Evolutionary conservation across 2,329 filamentous ascomycete genomes (phyloP).

Genomic region (Tolypocladium inflatum): DNA sequence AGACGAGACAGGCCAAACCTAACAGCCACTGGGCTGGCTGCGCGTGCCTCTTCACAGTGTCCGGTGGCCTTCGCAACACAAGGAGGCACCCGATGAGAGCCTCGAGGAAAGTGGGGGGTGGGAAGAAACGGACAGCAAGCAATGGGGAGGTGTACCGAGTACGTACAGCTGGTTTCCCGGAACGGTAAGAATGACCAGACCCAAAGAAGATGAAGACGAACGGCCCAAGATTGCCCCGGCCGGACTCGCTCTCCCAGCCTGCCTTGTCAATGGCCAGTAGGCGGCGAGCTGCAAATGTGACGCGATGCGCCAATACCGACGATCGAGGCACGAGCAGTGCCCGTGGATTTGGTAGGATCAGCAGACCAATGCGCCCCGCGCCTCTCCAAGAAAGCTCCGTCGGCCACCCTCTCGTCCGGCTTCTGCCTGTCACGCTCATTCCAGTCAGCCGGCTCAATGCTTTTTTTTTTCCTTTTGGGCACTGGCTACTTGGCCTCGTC

Average conservation of each 20-base stretch:
- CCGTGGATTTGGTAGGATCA: slow-evolving; percentile 1
- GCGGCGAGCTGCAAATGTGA: background rate
- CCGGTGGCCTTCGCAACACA: background rate
- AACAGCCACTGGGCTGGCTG: background rate
- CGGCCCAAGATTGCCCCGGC: background rate
- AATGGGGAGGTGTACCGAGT: background rate
- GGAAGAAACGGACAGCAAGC: background rate
- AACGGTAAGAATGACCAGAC: background rate
- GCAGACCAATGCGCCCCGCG: background rate
- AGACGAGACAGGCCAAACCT: background rate
- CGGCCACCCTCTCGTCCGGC: background rate
- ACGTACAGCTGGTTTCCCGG: background rate
- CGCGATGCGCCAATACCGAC: background rate
- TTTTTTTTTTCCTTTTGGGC: background rate
- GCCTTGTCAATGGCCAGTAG: background rate
- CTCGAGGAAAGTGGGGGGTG: background rate
- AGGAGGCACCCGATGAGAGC: background rate
- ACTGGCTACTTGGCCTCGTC: background rate
- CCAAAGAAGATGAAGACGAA: background rate
- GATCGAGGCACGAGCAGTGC: background rate
- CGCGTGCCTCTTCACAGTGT: background rate
- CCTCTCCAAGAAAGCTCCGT: background rate
- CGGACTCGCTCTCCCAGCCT: background rate
- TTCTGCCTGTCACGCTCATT: background rate
- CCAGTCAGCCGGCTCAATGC: background rate